Conservation (phyloP, 2,329 filamentous ascomycete species). For the Trichoderma gracile region DNA sequence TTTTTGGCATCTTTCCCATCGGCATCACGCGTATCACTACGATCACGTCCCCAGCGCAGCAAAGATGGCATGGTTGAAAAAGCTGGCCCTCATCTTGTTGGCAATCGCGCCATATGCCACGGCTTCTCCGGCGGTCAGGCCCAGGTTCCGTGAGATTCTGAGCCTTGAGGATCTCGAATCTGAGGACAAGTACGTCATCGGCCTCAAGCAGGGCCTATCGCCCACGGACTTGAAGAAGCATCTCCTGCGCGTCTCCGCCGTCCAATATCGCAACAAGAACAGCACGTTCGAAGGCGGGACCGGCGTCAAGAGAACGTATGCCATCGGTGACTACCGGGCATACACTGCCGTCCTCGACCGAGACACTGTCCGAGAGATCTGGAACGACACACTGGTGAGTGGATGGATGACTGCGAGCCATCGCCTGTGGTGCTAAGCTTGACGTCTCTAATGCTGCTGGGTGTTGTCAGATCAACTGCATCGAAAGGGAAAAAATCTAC, state of each 20-base stretch:
- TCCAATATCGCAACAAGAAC: slow-evolving; percentile 36
- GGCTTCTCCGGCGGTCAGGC: slow-evolving; percentile 21
- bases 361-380: slow-evolving; percentile 44
- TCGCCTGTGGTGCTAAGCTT: neutral
- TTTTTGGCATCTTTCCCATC: neutral
- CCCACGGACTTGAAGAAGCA: slow-evolving; percentile 35
- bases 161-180: slow-evolving; percentile 34
- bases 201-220: slow-evolving; percentile 39
- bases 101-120: slow-evolving; percentile 17
- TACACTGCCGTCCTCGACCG: slow-evolving; percentile 47
- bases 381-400: slow-evolving; percentile 38
- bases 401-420: neutral
- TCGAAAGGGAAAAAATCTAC: slow-evolving; percentile 3
- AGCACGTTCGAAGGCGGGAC: slow-evolving; percentile 28
- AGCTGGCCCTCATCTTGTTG: slow-evolving; percentile 28
- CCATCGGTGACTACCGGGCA: slow-evolving; percentile 41
- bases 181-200: slow-evolving; percentile 49
- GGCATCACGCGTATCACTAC: neutral
- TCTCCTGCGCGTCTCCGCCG: slow-evolving; percentile 29
- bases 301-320: slow-evolving; percentile 37
- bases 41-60: neutral
- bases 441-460: neutral
- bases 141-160: slow-evolving; percentile 4
- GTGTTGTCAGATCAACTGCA: neutral
- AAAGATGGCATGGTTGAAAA: slow-evolving; percentile 26